Base-by-base conservation (phyloP, 257 asterid genomes). In the Solanum paucissectum region DNA sequence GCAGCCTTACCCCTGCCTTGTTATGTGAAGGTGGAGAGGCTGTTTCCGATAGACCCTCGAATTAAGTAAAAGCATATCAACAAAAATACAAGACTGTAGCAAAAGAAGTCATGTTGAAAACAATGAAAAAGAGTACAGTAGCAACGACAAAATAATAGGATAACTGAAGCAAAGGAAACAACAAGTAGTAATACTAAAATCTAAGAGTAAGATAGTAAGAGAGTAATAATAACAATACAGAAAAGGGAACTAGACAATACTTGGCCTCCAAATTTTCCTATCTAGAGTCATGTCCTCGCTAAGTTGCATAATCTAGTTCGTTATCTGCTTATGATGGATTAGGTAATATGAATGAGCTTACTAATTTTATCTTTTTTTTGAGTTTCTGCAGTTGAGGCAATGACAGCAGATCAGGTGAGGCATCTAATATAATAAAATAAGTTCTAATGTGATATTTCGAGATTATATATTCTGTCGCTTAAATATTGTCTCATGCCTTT, bases 391-490 rank as follows among this genome's bases (percentile, higher is more conserved):
- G 87, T 16, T 25, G 55, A 23, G 14, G 81, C 64, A 64, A n/a
- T 60, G 36, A 1, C 11, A 25, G 81, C 40, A 84, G 79, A 20
- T 84, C 29, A 84, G 81, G 62, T 84, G 27, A 84, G 62, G 58
- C 52, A 23, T n/a, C 38, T 84, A 84, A 84, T 36, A 38, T 64
- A 84, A 64, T n/a, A 84, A 84, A 7, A 64, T 23, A 38, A 64
- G 46, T 21, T 58, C 40, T 88, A 87, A 88, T 32, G 46, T 90
- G 71, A 44, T 46, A 88, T 91, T 93, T 86, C 82, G 16, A 83
- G 93, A 92, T 49, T 94, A 49, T 66, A 38, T 36, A 88, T 14
- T 27, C 90, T 86, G 20, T 66, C 37, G 5, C 94, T 94, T 68
- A 91, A 90, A 84, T 74, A 89, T 87, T 49, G 91, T 33, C 20